A percentile compares a stretch with the other conserved stretches of the same genome.
Conservation (phyloP, 306 rosid species). For the Cucumis sativus region Cucumber_9930_V3 NC_026657.2:8878501-8879000, state of each 20-base stretch:
- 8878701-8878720: neutral
- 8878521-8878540: no score
- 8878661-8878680: no score
- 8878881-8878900: constrained; percentile 88
- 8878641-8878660: no score
- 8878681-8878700: no score
- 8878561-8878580: neutral
- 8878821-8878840: neutral
- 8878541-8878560: no score
- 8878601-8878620: neutral
- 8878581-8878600: neutral
- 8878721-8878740: neutral
- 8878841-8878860: neutral
- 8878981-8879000: constrained; percentile 66
- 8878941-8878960: constrained; percentile 53
- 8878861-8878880: constrained; percentile 48
- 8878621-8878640: no score
- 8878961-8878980: constrained; percentile 37
- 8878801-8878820: neutral
- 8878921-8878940: constrained; percentile 75
- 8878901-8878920: constrained; percentile 77
- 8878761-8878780: neutral
- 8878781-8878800: neutral
- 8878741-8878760: neutral
- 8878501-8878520: no score